Conservation (phyloP, 257 asterid genomes). For the Solanum ahanhuiri region DNA sequence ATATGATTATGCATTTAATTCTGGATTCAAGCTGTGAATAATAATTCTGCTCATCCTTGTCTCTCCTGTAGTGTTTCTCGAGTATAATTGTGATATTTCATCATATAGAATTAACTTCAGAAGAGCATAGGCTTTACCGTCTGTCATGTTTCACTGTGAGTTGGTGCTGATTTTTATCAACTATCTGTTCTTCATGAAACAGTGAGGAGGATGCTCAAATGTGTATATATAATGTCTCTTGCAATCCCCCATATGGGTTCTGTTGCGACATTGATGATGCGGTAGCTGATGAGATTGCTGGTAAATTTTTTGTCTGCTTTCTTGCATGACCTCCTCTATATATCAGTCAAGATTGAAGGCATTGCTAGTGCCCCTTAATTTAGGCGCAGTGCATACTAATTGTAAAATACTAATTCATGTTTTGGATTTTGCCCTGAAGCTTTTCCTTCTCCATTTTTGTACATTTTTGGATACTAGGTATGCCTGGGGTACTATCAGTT, state of each 20-base stretch:
- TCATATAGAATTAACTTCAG: neutral
- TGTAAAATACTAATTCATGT: neutral
- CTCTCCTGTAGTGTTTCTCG: neutral
- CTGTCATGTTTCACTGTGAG: neutral
- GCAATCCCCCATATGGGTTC: constrained; percentile 51
- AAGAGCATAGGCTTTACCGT: neutral
- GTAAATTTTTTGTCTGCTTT: constrained; percentile 19
- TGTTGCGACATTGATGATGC: constrained; percentile 77
- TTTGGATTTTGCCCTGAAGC: neutral
- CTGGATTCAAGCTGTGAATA: neutral
- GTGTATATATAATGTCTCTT: constrained; percentile 79
- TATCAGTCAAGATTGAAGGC: neutral
- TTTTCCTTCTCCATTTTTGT: neutral
- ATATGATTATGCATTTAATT: neutral
- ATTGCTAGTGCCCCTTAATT: neutral
- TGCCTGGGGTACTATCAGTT: constrained; percentile 56
- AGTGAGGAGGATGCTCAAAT: constrained; percentile 78
- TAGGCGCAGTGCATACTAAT: neutral
- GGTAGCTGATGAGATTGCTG: constrained; percentile 43
- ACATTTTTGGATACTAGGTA: constrained; percentile 25
- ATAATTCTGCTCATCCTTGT: neutral
- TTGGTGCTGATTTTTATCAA: neutral
- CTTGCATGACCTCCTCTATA: neutral
- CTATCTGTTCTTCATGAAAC: constrained; percentile 3
- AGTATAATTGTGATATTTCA: neutral